These are phyloP conservation scores for Paecilomyces formosus DNA, from an alignment of 2,329 filamentous ascomycete genomes.

Conservation along the genomic window DNA sequence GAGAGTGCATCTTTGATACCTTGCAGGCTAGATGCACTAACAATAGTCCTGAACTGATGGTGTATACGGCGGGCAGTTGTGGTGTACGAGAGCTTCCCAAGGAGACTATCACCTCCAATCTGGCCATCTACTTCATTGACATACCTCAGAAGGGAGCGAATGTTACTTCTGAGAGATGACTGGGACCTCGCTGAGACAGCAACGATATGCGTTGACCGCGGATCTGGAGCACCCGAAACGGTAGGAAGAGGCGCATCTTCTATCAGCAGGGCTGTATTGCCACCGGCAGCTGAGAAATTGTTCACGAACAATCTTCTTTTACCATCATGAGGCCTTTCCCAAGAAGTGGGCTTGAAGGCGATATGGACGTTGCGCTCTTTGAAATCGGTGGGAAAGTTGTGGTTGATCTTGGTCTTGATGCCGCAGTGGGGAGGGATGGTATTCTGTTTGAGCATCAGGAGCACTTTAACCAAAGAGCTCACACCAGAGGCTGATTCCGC, in stretches of 20 bases:
- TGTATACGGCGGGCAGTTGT: slow-evolving; percentile 53
- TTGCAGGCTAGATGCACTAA: slow-evolving; percentile 19
- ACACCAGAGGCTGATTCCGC: slow-evolving; percentile 32
- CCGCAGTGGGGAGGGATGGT: slow-evolving; percentile 59
- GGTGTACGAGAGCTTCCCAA: slow-evolving; percentile 58
- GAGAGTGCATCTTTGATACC: slow-evolving; percentile 23
- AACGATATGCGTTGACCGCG: slow-evolving; percentile 52
- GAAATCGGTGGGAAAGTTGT: slow-evolving; percentile 25
- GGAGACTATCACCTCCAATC: slow-evolving; percentile 31
- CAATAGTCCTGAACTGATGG: slow-evolving; percentile 29
- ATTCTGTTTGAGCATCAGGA: slow-evolving; percentile 58
- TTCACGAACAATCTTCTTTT: slow-evolving; percentile 45
- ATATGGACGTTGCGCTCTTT: slow-evolving; percentile 26
- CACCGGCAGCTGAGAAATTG: slow-evolving; percentile 65
- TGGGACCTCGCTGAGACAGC: slow-evolving; percentile 50
- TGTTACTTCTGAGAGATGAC: slow-evolving; percentile 46
- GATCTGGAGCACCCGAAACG: slow-evolving; percentile 32
- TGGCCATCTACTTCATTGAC: slow-evolving; percentile 40
- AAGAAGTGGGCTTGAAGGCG: slow-evolving; percentile 38
- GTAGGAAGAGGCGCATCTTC: slow-evolving; percentile 49
- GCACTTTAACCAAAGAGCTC: slow-evolving; percentile 50
- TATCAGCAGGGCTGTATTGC: slow-evolving; percentile 61
- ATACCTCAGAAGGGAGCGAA: slow-evolving; percentile 48
- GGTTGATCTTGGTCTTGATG: slow-evolving; percentile 48
- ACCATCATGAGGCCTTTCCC: slow-evolving; percentile 18